phyloP scores from a whole-genome alignment of 805 yeast species.

The Clavispora carvajalis region DNA sequence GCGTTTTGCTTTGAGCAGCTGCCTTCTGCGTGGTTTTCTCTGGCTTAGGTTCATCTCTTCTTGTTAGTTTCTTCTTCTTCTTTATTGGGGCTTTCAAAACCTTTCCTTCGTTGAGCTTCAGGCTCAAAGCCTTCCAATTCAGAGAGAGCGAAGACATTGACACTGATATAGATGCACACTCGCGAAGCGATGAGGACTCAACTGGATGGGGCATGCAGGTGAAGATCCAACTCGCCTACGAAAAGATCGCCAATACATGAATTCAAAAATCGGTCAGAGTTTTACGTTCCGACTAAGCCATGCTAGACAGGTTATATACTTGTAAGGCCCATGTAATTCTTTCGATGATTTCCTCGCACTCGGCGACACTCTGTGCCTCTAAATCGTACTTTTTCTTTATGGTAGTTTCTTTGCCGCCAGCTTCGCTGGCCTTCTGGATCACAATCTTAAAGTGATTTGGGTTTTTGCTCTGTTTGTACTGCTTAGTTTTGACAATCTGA shows the following conservation, averaged over 20 bases:
- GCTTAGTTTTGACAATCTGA: conserved; percentile 71
- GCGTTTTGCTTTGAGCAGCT: neutral
- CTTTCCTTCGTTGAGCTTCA: conserved; percentile 5
- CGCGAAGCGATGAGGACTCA: neutral
- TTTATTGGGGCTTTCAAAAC: neutral
- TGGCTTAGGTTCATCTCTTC: neutral
- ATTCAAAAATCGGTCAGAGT: too few relatives aligned
- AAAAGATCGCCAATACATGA: too few relatives aligned
- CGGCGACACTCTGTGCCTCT: conserved; percentile 60
- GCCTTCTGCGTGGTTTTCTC: neutral
- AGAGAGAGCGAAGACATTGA: conserved; percentile 12
- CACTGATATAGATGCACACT: neutral
- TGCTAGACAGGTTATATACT: conserved; percentile 40
- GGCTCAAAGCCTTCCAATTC: conserved; percentile 19
- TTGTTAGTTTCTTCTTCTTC: neutral
- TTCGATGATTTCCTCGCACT: conserved; percentile 72
- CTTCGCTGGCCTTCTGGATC: conserved; percentile 37
- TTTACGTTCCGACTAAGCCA: too few relatives aligned
- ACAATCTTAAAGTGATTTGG: conserved; percentile 80
- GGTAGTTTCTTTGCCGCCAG: conserved; percentile 44
- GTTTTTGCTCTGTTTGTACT: conserved; percentile 54
- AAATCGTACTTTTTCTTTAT: conserved; percentile 81
- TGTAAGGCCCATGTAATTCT: conserved; percentile 55
- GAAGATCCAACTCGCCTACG: too few relatives aligned
- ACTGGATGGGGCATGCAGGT: neutral